Base-by-base conservation (phyloP, 2,329 filamentous ascomycete species). In the Fusarium protoensiforme region DNA sequence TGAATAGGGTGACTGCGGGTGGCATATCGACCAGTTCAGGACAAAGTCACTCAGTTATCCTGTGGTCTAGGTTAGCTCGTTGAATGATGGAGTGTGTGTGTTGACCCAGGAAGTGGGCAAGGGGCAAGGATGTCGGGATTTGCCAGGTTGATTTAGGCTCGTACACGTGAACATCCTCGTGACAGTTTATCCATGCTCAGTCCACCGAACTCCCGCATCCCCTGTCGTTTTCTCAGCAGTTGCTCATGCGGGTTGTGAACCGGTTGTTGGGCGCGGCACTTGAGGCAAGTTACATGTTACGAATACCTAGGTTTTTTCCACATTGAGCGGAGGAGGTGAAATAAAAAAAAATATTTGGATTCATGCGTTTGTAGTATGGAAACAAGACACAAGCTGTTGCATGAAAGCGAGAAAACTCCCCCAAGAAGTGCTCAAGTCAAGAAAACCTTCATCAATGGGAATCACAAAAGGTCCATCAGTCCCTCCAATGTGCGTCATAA, bases 121-220 rank as follows among this genome's bases (percentile, higher is more conserved):
- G 14, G 5, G 22, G 5, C 5, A 48, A 16, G 24, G 43, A 48
- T 18, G 2, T 85, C 3, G 87, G 86, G 39, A 2, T 5, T 7
- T 13, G 2, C 41, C 11, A 3, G 5, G 31, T 54, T 56, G 51
- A 5, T 35, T 54, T 54, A 54, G 31, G 51, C 51, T 27, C 9
- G 5, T 11, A 38, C 33, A 56, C 53, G 33, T 56, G 53, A 38
- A 27, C 5, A 36, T 22, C 14, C 53, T 18, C 33, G 33, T 57
- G 53, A 38, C 33, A 14, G 1, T 18, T 24, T 16, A n/a, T 57
- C 14, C 20, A 57, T 24, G 20, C 20, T 18, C 5, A 5, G 4
- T 53, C 22, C 29, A 0, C 3, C 3, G 24, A 20, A 14, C 2
- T 27, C 4, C 2, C 10, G 24, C 4, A 13, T 27, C 10, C 53